Evolutionary conservation across 208 protist species (phyloP).

Genomic region (Leishmania amazonensis): DNA sequence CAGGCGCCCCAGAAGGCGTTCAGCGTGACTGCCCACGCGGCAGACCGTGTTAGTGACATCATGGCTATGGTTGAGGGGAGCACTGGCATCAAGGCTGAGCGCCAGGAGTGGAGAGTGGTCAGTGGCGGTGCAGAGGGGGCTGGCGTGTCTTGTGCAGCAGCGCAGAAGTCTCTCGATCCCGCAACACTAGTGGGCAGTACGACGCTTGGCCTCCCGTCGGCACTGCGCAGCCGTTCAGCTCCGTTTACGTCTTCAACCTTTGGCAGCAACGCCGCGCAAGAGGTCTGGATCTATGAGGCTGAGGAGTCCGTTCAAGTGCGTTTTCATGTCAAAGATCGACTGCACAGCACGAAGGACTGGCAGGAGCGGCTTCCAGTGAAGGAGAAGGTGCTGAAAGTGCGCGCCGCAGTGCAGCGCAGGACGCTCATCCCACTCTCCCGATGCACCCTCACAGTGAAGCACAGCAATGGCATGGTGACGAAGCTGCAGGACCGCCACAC

Average conservation of each 20-base stretch:
- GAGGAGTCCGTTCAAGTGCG: conserved; percentile 61
- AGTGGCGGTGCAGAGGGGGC: not conserved
- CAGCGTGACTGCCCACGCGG: conserved; percentile 84
- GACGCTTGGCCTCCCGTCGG: conserved; percentile 52
- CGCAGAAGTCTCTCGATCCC: conserved; percentile 43
- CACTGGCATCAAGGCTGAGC: conserved; percentile 61
- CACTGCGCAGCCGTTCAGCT: conserved; percentile 10
- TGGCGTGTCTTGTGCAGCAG: not conserved
- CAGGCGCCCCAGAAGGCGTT: conserved; percentile 67
- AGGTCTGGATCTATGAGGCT: conserved; percentile 71
- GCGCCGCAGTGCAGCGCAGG: conserved; percentile 71
- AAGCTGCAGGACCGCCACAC: conserved; percentile 76
- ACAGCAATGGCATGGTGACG: conserved; percentile 11
- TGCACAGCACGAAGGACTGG: conserved; percentile 69
- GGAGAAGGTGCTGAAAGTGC: conserved; percentile 82
- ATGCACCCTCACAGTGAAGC: conserved; percentile 49
- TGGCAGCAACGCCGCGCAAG: conserved; percentile 14
- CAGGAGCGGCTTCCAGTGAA: conserved; percentile 51
- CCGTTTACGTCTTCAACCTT: not conserved
- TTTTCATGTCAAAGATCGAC: conserved; percentile 42
- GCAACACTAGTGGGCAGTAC: conserved; percentile 54
- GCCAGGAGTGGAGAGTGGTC: conserved; percentile 75
- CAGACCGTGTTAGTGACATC: conserved; percentile 71
- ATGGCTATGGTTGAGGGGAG: conserved; percentile 85
- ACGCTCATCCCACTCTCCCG: conserved; percentile 88